Base-by-base conservation (phyloP, 352 stramenopile genomes). In the Phytophthora multivora region DNA sequence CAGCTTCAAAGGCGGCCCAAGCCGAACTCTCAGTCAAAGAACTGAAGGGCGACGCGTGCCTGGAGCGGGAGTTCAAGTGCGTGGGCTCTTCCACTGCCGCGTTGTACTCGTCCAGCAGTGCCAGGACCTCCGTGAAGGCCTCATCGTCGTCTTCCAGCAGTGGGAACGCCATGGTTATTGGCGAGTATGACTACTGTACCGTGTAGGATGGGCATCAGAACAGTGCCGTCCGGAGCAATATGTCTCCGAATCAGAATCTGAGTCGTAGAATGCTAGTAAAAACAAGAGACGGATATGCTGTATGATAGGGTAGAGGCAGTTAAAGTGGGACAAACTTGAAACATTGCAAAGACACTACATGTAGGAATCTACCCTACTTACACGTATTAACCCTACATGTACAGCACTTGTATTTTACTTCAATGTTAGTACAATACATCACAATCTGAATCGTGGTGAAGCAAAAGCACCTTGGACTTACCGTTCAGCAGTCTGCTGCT, bases 141-240 rank as follows among this genome's bases (percentile, higher is more conserved):
- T 76, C 63, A 18, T 71, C 67, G 47, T 71, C 71, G 47, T 51
- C 55, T 56, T 63, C 55, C 11, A 72, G 51, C 10, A 75, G 50
- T 35, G 50, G 16, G 40, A 73, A 71, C 33, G 70, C 52, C 70
- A 78, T 77, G 9, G 15, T 25, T n/a, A 50, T 13, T 43, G 38
- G 38, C n/a, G 19, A 43, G 25, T 16, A 25, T 13, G 38, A 13
- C n/a, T n/a, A n/a, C n/a, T n/a, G n/a, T n/a, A n/a, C n/a, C n/a
- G n/a, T n/a, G n/a, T n/a, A n/a, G n/a, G n/a, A n/a, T n/a, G 36
- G 13, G 6, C 26, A 31, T 9, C 26, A 31, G 26, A 31, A 11
- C 21, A 35, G 23, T 49, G 23, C 26, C 39, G 49, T 56, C 49
- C 49, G 21, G 38, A 28, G 10, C n/a, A 36, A 56, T 33, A 10